Percentiles rank a stretch among this genome's conserved stretches.
Conservation (phyloP, 306 rosid genomes). For the Vigna angularis region DNA sequence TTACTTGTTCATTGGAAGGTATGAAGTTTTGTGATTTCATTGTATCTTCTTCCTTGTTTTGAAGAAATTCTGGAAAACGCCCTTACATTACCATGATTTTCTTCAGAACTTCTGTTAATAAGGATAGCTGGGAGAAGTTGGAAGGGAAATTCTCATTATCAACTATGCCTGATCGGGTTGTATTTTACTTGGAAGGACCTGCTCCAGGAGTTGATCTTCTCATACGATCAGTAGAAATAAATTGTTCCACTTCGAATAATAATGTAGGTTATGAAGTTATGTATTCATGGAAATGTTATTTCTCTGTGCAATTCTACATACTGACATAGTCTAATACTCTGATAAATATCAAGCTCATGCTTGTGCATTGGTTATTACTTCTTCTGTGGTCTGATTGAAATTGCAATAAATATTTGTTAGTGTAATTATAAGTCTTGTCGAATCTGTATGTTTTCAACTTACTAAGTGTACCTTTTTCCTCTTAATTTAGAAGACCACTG, state of each 20-base stretch:
- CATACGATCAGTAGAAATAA: conserved; percentile 65
- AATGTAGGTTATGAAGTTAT: conserved; percentile 56
- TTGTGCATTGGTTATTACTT: conserved; percentile 20
- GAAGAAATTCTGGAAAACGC: conserved; percentile 22
- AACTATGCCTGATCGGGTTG: conserved; percentile 60
- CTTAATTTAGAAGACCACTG: conserved; percentile 49
- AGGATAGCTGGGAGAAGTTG: conserved; percentile 73
- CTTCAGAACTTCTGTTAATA: conserved; percentile 72
- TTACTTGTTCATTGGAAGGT: conserved; percentile 81
- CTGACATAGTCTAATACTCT: conserved; percentile 7
- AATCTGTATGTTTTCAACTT: conserved; percentile 31
- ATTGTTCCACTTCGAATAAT: conserved; percentile 54
- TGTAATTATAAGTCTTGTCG: conserved; percentile 17
- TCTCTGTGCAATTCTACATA: conserved; percentile 27
- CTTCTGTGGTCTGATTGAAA: conserved; percentile 23
- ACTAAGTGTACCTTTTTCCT: conserved; percentile 24
- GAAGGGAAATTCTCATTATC: conserved; percentile 83
- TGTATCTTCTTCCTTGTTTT: conserved; percentile 29
- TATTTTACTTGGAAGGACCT: conserved; percentile 94
- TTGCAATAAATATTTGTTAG: conserved; percentile 24
- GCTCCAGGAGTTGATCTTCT: conserved; percentile 81
- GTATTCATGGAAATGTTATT: conserved; percentile 2
- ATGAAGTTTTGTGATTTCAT: conserved; percentile 21
- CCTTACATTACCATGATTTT: conserved; percentile 37
- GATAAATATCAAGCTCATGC: conserved; percentile 22